These are phyloP conservation scores for Talaromyces marneffei DNA, from an alignment of 2,329 filamentous ascomycete species.

Conservation along the genomic window DNA sequence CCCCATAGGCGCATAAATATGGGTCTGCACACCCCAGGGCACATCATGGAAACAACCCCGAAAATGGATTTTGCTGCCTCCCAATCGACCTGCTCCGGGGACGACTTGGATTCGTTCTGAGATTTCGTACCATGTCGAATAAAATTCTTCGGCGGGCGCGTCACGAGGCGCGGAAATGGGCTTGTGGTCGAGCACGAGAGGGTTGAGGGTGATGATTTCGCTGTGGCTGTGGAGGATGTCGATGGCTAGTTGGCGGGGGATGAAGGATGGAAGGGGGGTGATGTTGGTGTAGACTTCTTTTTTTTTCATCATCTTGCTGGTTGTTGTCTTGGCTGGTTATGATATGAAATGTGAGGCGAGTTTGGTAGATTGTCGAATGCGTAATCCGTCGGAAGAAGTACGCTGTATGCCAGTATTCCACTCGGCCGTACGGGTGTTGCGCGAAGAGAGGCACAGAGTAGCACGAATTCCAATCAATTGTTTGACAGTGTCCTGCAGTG, in stretches of 20 bases:
- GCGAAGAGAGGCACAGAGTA: not conserved
- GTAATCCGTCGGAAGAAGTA: not conserved
- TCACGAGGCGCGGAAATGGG: constrained; percentile 61
- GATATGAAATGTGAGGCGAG: not conserved
- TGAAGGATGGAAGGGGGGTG: constrained; percentile 63
- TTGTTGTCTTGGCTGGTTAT: not conserved
- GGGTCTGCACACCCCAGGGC: constrained; percentile 69
- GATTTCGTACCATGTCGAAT: constrained; percentile 68
- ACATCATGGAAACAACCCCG: constrained; percentile 74
- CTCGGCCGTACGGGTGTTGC: not conserved
- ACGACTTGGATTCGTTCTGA: constrained; percentile 71
- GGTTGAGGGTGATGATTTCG: constrained; percentile 82
- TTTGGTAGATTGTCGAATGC: not conserved
- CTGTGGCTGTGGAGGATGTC: constrained; percentile 68
- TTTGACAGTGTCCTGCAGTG: no score
- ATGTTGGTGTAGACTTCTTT: constrained; percentile 68
- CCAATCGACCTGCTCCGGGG: constrained; percentile 52
- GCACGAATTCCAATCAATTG: not conserved
- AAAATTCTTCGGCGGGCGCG: constrained; percentile 62
- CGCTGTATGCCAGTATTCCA: not conserved
- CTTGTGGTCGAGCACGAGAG: constrained; percentile 66
- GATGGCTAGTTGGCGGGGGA: constrained; percentile 63
- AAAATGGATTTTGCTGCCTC: constrained; percentile 64
- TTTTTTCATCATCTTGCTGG: constrained; percentile 55
- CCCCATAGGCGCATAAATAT: constrained; percentile 74